Base-by-base conservation (phyloP, 805 yeast genomes). In the Suhomyces kilbournensis region DNA sequence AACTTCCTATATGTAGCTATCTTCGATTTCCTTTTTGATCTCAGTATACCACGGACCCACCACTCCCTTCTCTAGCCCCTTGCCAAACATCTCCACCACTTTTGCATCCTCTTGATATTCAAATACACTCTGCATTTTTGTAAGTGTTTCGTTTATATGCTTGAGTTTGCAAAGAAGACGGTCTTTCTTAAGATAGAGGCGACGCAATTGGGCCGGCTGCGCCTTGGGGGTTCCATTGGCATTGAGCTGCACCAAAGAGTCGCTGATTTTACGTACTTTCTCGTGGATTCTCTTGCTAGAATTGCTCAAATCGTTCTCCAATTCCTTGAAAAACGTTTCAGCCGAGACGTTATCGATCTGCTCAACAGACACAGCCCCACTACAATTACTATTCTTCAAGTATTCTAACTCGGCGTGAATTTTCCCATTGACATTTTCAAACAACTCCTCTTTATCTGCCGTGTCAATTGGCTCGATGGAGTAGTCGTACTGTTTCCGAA, bases 81-180 rank as follows among this genome's bases (percentile, higher is more conserved):
- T 49, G 19, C 49, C 47, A 15, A 42, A 46, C 2, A 19, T 35
- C 10, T 35, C 46, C 38, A 56, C 19, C n/a, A 44, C 53, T 43
- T 32, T 30, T 8, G 50, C 49, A 34, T 56, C 58, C 43, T 52
- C 60, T 28, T 50, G 53, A 19, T 46, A 50, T 48, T 56, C 60
- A 26, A 56, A 56, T 9, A 56, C 45, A n/a, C 12, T 26, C 34
- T 53, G 56, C 49, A 61, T 48, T 28, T 49, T 51, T 2, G 53
- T 20, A 34, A 56, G 46, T 39, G 61, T 30, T 35, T 51, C 51
- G 39, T 56, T 57, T 14, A 59, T 42, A 30, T 46, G 14, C 44
- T 53, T 49, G 48, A 63, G 40, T 47, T 59, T 60, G 19, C 46
- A 34, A 47, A 64, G 53, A 20, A 52, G 38, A 35, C 47, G 46